Percentiles rank a stretch among this genome's conserved stretches.
Conservation (phyloP, 768 basidiomycete species). For the Calocera viscosa region DNA sequence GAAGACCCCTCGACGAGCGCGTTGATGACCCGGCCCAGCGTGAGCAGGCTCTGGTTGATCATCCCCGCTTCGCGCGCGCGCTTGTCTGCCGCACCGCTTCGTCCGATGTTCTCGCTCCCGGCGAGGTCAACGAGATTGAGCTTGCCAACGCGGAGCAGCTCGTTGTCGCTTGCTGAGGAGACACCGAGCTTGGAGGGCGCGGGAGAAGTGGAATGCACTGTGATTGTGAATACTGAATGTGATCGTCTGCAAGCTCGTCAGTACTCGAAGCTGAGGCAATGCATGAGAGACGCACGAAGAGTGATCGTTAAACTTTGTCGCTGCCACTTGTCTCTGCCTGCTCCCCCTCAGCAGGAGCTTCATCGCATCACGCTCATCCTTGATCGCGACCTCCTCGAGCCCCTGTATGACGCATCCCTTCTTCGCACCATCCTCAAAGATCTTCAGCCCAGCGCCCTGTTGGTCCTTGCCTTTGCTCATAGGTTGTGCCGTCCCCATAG, state of each 20-base stretch:
- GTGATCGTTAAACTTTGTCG: slow-evolving; percentile 95
- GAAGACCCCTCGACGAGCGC: slow-evolving; percentile 82
- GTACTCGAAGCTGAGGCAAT: no score
- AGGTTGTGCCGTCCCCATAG: slow-evolving; percentile 54
- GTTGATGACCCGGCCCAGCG: slow-evolving; percentile 94
- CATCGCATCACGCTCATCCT: slow-evolving; percentile 70
- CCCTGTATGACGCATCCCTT: slow-evolving; percentile 89
- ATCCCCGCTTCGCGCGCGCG: slow-evolving; percentile 93
- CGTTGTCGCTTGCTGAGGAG: slow-evolving; percentile 55
- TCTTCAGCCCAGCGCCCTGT: slow-evolving; percentile 53
- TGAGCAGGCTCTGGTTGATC: slow-evolving; percentile 94
- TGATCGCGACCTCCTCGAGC: slow-evolving; percentile 77
- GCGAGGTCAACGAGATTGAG: slow-evolving; percentile 95
- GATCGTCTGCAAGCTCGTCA: slow-evolving; percentile 50
- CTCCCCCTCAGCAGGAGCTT: slow-evolving; percentile 79
- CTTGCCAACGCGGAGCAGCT: slow-evolving; percentile 85
- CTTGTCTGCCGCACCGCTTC: slow-evolving; percentile 90
- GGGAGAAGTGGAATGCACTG: slow-evolving; percentile 62
- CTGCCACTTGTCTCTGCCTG: slow-evolving; percentile 79
- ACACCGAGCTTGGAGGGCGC: slow-evolving; percentile 35
- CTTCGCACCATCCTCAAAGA: slow-evolving; percentile 85
- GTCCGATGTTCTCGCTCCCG: slow-evolving; percentile 92
- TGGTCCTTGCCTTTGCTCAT: slow-evolving; percentile 53
- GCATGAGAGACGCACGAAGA: slow-evolving; percentile 35
- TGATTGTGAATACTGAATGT: slow-evolving; percentile 94